Conservation (phyloP, 805 yeast genomes). For the Lachancea dasiensis region DNA sequence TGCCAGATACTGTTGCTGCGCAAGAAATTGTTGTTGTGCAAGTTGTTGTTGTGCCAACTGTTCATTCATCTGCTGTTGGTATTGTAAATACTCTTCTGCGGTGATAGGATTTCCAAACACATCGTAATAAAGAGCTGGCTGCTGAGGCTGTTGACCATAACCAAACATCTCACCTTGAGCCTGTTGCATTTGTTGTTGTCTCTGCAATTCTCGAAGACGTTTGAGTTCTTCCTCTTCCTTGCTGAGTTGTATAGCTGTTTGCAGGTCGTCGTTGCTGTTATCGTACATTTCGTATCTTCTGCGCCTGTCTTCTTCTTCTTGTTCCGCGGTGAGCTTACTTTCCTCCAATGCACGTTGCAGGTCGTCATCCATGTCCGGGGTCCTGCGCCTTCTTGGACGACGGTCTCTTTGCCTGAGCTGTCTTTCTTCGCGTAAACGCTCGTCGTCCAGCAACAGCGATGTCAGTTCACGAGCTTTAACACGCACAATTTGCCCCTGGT, state of each 20-base stretch:
- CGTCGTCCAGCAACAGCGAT: constrained; percentile 72
- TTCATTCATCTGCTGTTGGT: constrained; percentile 18
- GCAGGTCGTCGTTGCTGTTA: constrained; percentile 27
- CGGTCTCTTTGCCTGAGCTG: constrained; percentile 34
- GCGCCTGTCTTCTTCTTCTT: constrained; percentile 59
- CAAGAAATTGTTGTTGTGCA: constrained; percentile 22
- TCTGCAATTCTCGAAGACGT: constrained; percentile 27
- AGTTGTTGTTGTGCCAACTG: no score
- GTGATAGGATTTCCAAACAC: constrained; percentile 33
- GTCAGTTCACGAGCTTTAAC: constrained; percentile 89
- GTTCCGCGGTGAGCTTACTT: constrained; percentile 75
- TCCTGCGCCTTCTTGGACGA: constrained; percentile 30
- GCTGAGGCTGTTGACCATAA: constrained; percentile 27
- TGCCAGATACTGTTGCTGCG: constrained; percentile 23
- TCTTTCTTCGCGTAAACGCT: constrained; percentile 68
- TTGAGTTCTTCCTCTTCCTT: constrained; percentile 31
- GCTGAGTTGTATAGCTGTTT: constrained; percentile 28
- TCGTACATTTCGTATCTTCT: constrained; percentile 15
- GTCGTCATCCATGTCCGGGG: constrained; percentile 60
- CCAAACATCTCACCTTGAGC: constrained; percentile 15
- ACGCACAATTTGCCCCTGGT: constrained; percentile 83
- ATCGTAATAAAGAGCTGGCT: constrained; percentile 29
- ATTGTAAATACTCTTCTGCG: constrained; percentile 33
- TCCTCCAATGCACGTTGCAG: constrained; percentile 75
- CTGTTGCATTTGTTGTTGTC: constrained; percentile 21